Evolutionary conservation across 2,329 filamentous ascomycete genomes (phyloP), one percentile per base, ranked within the genome.

Genomic region (Dactylellina parvicollis): DNA sequence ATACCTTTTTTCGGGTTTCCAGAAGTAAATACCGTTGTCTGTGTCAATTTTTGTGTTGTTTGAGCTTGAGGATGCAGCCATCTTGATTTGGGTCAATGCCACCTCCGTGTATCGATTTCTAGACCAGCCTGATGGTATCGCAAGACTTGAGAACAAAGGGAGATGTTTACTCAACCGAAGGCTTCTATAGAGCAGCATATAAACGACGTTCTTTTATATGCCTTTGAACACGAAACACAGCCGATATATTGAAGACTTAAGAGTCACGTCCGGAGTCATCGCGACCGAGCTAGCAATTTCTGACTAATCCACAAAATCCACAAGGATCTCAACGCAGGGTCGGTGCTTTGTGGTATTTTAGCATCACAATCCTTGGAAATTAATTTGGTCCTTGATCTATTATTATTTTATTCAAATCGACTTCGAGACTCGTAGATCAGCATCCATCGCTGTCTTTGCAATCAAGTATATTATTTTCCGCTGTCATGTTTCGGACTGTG

Each of bases 1-100:
- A 30, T 84, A 78, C 0, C 80, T 75, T 65, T 86, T 82, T 12
- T 81, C 81, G 47, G 84, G 83, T 24, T 81, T 80, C 83, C 82
- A 86, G 77, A 85, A 85, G 78, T 81, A 85, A 40, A 77, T 49
- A 20, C 76, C 73, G 20, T 64, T 50, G 26, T 67, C 67, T 38
- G 62, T 60, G 38, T 56, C 36, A 52, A 72, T 52, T 49, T 49
- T 22, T 54, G 52, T 47, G 60, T 66, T 73, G 69, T 49, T 61
- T 40, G 69, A 47, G 18, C 60, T 73, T 54, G 66, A 71, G 20
- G 66, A 50, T 61, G 66, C 46, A 42, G 56, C 59, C 60, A 73
- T 73, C 55, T 73, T 66, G 60, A 44, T 46, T 26, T 20, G n/a
- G 42, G 40, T 46, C 14, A 50, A 50, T 38, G 32, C n/a, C 8